A percentile compares a stretch with the other conserved stretches of the same genome.
phyloP scores from a whole-genome alignment of 2,329 filamentous ascomycete genomes.

The Scytalidium sp. region DNA sequence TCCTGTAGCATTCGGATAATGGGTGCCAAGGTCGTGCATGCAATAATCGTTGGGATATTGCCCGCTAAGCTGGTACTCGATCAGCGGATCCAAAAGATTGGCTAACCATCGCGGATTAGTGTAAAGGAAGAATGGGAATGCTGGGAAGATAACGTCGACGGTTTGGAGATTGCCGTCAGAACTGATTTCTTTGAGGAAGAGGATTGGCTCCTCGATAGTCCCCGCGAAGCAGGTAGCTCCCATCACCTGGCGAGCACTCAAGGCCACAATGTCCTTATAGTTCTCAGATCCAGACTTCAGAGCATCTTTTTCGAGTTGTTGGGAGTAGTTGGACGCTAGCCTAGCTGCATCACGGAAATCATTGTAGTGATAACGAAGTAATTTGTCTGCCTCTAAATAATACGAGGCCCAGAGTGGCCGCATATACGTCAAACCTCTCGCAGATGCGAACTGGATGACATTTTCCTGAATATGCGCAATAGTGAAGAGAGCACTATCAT shows the following conservation, averaged over 20 bases:
- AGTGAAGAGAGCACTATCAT: slow-evolving; percentile 67
- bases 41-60: slow-evolving; percentile 82
- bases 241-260: slow-evolving; percentile 77
- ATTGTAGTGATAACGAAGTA: slow-evolving; percentile 72
- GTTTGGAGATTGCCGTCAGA: slow-evolving; percentile 84
- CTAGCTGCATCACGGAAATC: slow-evolving; percentile 64
- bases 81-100: slow-evolving; percentile 74
- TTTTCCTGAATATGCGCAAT: slow-evolving; percentile 75
- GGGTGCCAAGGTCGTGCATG: slow-evolving; percentile 72
- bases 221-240: slow-evolving; percentile 75
- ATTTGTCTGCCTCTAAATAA: slow-evolving; percentile 58
- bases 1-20: slow-evolving; percentile 75
- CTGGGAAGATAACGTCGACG: slow-evolving; percentile 83
- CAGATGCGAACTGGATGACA: slow-evolving; percentile 75
- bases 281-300: slow-evolving; percentile 70
- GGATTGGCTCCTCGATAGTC: slow-evolving; percentile 66
- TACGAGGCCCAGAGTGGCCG: slow-evolving; percentile 76
- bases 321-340: slow-evolving; percentile 71
- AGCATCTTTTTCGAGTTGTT: slow-evolving; percentile 67
- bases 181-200: slow-evolving; percentile 85
- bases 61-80: slow-evolving; percentile 78
- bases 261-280: slow-evolving; percentile 73
- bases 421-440: slow-evolving; percentile 75
- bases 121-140: slow-evolving; percentile 84
- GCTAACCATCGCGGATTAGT: slow-evolving; percentile 79